A percentile compares a stretch with the other conserved stretches of the same genome.
These are phyloP conservation scores for Musa troglodytarum DNA, from an alignment of 176 grass and related monocot species.

Conservation along the genomic window DNA sequence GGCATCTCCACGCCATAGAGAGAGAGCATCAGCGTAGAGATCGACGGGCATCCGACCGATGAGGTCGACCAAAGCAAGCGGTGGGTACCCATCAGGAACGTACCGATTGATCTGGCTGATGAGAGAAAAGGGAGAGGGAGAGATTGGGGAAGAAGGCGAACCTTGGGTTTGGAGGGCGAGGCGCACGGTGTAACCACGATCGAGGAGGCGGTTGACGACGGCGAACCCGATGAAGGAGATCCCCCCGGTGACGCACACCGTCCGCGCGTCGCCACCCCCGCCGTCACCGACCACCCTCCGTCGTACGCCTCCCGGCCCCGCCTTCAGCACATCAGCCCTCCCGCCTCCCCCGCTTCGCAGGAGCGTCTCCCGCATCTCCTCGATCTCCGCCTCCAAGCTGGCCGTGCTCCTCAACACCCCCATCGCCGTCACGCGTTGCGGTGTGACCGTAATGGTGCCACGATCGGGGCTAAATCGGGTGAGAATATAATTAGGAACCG, in stretches of 20 bases:
- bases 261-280: slow-evolving; percentile 23
- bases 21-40: too few relatives aligned
- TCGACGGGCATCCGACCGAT: too few relatives aligned
- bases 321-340: slow-evolving; percentile 24
- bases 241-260: slow-evolving; percentile 80
- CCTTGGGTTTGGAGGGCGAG: slow-evolving; percentile 93
- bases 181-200: slow-evolving; percentile 72
- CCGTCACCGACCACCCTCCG: slow-evolving; percentile 21
- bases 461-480: too few relatives aligned
- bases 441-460: too few relatives aligned
- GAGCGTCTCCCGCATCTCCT: slow-evolving; percentile 62
- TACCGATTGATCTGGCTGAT: too few relatives aligned
- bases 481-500: too few relatives aligned
- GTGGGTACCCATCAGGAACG: neutral
- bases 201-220: slow-evolving; percentile 70
- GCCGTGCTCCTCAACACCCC: slow-evolving; percentile 76
- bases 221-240: slow-evolving; percentile 85
- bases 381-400: slow-evolving; percentile 81
- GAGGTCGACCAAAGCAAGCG: too few relatives aligned
- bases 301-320: slow-evolving; percentile 34
- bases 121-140: neutral
- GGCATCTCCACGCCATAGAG: too few relatives aligned
- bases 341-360: slow-evolving; percentile 1
- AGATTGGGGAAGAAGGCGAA: slow-evolving; percentile 13
- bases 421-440: slow-evolving; percentile 27